Conservation (phyloP, 306 rosid genomes). For the Sesbania bispinosa region DNA sequence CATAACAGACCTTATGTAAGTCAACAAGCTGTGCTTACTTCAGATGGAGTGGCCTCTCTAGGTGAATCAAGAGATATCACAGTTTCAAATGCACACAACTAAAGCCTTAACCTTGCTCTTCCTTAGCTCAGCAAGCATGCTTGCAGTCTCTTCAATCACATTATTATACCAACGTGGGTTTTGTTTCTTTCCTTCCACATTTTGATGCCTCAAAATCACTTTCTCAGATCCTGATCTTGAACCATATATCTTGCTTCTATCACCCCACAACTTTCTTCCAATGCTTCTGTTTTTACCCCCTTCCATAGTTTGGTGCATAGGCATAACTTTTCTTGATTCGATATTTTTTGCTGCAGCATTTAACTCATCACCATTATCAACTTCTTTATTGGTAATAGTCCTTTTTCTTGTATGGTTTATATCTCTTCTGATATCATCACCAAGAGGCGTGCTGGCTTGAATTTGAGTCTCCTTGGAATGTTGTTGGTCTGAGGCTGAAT, state of each 20-base stretch:
- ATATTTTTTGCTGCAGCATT: slow-evolving; percentile 27
- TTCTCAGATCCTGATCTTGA: slow-evolving; percentile 39
- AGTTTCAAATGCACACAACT: slow-evolving; percentile 88
- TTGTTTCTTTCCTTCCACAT: slow-evolving; percentile 48
- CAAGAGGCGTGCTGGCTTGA: slow-evolving; percentile 44
- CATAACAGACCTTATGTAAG: slow-evolving; percentile 10
- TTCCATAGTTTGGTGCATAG: slow-evolving; percentile 36
- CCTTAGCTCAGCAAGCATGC: slow-evolving; percentile 63
- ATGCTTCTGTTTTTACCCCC: slow-evolving; percentile 35
- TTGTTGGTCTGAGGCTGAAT: slow-evolving; percentile 46
- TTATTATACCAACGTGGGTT: slow-evolving; percentile 60
- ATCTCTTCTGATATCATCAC: slow-evolving; percentile 38
- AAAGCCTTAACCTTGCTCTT: slow-evolving; percentile 91
- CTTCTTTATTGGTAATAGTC: slow-evolving; percentile 25
- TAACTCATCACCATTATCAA: slow-evolving; percentile 31
- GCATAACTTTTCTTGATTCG: slow-evolving; percentile 32
- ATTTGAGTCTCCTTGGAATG: slow-evolving; percentile 65
- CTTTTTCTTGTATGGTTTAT: slow-evolving; percentile 25
- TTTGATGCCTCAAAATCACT: slow-evolving; percentile 69
- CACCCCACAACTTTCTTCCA: slow-evolving; percentile 31
- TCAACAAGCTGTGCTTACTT: slow-evolving; percentile 33
- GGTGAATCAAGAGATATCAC: slow-evolving; percentile 76
- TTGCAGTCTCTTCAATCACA: slow-evolving; percentile 95
- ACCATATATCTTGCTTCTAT: slow-evolving; percentile 31
- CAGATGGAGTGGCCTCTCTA: slow-evolving; percentile 31